These are phyloP conservation scores for Jacaranda copaia DNA, from an alignment of 257 asterid genomes.

Conservation along the genomic window DNA sequence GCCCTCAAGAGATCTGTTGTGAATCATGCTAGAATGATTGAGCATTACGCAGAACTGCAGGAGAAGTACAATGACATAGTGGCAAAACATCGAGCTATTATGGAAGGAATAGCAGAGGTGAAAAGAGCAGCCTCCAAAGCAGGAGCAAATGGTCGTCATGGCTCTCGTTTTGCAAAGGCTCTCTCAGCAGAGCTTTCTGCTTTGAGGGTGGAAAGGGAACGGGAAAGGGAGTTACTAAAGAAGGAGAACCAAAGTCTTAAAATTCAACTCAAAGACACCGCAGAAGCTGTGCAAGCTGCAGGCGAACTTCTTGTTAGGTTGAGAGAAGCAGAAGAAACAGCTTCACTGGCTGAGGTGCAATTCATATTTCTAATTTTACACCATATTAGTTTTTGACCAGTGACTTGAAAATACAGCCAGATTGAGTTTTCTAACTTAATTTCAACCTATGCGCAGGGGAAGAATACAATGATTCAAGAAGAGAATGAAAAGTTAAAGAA, in stretches of 20 bases:
- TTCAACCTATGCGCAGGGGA: constrained; percentile 63
- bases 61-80: constrained; percentile 80
- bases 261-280: constrained; percentile 89
- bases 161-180: constrained; percentile 84
- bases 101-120: constrained; percentile 86
- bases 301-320: constrained; percentile 91
- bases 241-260: constrained; percentile 80
- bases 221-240: constrained; percentile 73
- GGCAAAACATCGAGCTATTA: constrained; percentile 69
- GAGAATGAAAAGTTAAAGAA: constrained; percentile 82
- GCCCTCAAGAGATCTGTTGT: constrained; percentile 78
- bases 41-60: constrained; percentile 88
- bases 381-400: not conserved
- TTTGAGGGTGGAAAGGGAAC: constrained; percentile 81
- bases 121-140: constrained; percentile 94
- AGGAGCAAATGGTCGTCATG: constrained; percentile 83
- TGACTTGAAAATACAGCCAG: not conserved
- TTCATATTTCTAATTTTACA: not conserved
- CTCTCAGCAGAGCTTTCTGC: constrained; percentile 92
- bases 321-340: constrained; percentile 92
- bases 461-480: constrained; percentile 56
- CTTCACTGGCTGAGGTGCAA: constrained; percentile 80
- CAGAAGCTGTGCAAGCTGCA: constrained; percentile 98
- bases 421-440: not conserved
- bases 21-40: constrained; percentile 88